Conservation (phyloP, 1,284 basidiomycete genomes). For the Microstroma glucosiphilum region DNA sequence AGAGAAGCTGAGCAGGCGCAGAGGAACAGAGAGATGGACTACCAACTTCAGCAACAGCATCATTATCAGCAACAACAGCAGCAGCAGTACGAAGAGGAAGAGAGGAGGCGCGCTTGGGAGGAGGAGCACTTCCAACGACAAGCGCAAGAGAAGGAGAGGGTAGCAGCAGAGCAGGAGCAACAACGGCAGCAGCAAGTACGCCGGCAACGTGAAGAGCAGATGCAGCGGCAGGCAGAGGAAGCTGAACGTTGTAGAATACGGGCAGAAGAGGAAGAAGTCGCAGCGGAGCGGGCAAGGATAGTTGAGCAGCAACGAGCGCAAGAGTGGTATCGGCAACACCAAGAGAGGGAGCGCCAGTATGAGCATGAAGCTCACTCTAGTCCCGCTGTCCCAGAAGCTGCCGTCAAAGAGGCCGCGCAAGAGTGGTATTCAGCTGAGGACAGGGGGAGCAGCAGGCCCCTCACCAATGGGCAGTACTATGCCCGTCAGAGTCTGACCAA, state of each 20-base stretch:
- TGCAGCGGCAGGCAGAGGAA: too few relatives aligned
- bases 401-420: not conserved
- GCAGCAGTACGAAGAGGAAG: slow-evolving; percentile 4
- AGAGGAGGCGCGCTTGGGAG: slow-evolving; percentile 2
- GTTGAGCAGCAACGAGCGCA: too few relatives aligned
- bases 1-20: too few relatives aligned
- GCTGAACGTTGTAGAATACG: too few relatives aligned
- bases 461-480: not conserved
- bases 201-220: not conserved
- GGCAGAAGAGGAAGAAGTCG: too few relatives aligned
- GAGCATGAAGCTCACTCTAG: too few relatives aligned
- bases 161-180: slow-evolving; percentile 1
- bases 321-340: too few relatives aligned
- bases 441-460: not conserved
- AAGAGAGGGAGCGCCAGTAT: too few relatives aligned
- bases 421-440: not conserved
- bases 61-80: too few relatives aligned
- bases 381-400: not conserved
- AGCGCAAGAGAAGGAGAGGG: slow-evolving; percentile 7
- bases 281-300: too few relatives aligned
- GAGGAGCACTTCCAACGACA: slow-evolving; percentile 3
- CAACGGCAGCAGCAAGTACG: slow-evolving; percentile 2
- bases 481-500: not conserved
- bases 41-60: too few relatives aligned
- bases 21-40: too few relatives aligned